These are phyloP conservation scores for Terfezia claveryi DNA, from an alignment of 495 filamentous ascomycete genomes.

Conservation along the genomic window DNA sequence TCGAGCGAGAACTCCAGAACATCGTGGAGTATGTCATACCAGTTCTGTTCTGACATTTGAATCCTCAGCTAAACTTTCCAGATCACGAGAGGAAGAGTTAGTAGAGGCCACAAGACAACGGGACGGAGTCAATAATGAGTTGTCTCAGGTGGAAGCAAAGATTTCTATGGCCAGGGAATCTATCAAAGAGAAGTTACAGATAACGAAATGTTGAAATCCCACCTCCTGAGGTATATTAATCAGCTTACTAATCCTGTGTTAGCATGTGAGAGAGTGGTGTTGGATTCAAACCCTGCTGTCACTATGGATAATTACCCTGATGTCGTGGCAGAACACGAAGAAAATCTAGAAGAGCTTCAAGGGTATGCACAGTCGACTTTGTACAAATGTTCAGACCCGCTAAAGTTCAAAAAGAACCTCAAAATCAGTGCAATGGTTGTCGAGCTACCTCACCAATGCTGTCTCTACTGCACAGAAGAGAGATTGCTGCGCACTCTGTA, in stretches of 20 bases:
- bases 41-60: neutral
- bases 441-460: neutral
- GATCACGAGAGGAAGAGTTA: slow-evolving; percentile 20
- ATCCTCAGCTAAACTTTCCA: slow-evolving; percentile 2
- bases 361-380: slow-evolving; percentile 10
- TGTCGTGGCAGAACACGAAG: slow-evolving; percentile 14
- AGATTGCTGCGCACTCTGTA: slow-evolving; percentile 13
- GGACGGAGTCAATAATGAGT: slow-evolving; percentile 44
- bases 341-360: slow-evolving; percentile 20
- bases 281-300: slow-evolving; percentile 10
- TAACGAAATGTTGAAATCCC: slow-evolving; percentile 30
- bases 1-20: slow-evolving; percentile 52
- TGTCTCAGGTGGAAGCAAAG: slow-evolving; percentile 58
- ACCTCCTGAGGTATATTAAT: too few species aligned
- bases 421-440: neutral
- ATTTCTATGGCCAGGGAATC: slow-evolving; percentile 40
- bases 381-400: slow-evolving; percentile 4
- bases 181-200: slow-evolving; percentile 36
- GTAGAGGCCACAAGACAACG: slow-evolving; percentile 42
- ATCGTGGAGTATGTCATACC: slow-evolving; percentile 28
- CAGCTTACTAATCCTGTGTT: too few species aligned
- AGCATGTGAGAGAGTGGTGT: slow-evolving; percentile 13
- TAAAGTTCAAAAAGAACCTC: slow-evolving; percentile 1
- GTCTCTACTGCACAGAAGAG: neutral
- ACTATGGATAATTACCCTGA: slow-evolving; percentile 14